Evolutionary conservation across 2,329 filamentous ascomycete genomes (phyloP), one percentile per base, ranked within the genome.

Genomic region (Clarireedia monteithiana): DNA sequence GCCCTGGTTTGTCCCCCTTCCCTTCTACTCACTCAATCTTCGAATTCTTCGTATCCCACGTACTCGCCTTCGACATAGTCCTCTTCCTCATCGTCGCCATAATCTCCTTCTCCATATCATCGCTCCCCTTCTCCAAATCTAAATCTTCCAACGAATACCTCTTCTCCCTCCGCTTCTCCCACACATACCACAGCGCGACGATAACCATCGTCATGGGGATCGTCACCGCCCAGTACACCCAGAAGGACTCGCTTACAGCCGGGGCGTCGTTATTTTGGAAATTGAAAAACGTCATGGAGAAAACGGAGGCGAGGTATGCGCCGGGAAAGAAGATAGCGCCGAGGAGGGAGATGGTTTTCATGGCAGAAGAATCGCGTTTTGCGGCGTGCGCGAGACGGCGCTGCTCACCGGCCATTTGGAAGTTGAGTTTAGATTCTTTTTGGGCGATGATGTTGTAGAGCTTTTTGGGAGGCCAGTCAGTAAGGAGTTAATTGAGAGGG

Each of bases 201-300:
- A 85, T 80, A 50, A 73, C 27, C 2, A 76, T 64, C 0, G 82
- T 85, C 52, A 84, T 62, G 3, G 82, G 82, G 10, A 85, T 68
- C 2, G 81, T 82, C 53, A 84, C 75, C 59, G 72, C 80, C 61
- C 84, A 85, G 70, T 84, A 85, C 53, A 85, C 75, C 82, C 82
- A 85, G 26, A 85, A 72, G 50, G 75, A 69, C 17, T 72, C 66
- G 10, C 77, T 79, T 15, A 84, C 58, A 17, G 50, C 48, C 9
- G 56, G 48, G 2, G 39, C 24, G 5, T 51, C 48, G 3, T 49
- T 44, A 12, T 45, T 49, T 24, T 77, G 76, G 62, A 84, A 85
- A 69, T 85, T 77, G 71, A 85, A 85, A 66, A 85, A 85, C 0
- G 80, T 81, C 81, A 84, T 85, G 72, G 77, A 79, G 62, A 85